Evolutionary conservation across 2,329 filamentous ascomycete species (phyloP).

Genomic region (Paraphaeosphaeria sporulosa): DNA sequence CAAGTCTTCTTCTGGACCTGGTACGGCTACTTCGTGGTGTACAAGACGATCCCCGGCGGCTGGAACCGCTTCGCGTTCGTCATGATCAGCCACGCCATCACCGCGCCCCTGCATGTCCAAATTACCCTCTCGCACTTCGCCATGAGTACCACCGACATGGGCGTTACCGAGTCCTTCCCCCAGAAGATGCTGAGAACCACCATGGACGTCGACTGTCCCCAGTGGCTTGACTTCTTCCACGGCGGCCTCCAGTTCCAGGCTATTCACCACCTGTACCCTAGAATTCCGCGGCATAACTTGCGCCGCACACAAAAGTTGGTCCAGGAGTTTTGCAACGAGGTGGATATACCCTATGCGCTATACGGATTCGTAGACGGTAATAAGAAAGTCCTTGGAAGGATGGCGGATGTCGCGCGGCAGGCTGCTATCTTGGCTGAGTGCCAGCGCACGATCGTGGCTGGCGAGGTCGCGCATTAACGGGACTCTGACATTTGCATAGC

Average conservation of each 20-base stretch:
- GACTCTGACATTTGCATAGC: background rate
- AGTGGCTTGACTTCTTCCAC: slow-evolving; percentile 76
- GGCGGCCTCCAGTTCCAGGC: slow-evolving; percentile 77
- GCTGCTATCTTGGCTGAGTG: slow-evolving; percentile 67
- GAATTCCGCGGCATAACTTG: slow-evolving; percentile 73
- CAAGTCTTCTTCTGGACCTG: slow-evolving; percentile 72
- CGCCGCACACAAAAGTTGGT: slow-evolving; percentile 67
- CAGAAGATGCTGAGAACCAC: slow-evolving; percentile 75
- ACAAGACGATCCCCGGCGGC: slow-evolving; percentile 66
- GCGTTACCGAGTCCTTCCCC: slow-evolving; percentile 70
- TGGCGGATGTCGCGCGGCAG: slow-evolving; percentile 68
- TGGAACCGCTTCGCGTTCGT: slow-evolving; percentile 67
- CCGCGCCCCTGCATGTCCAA: slow-evolving; percentile 74
- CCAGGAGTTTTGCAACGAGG: slow-evolving; percentile 70
- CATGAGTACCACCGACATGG: slow-evolving; percentile 72
- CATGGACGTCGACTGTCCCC: slow-evolving; percentile 76
- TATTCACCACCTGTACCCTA: slow-evolving; percentile 73
- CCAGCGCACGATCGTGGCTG: slow-evolving; percentile 51
- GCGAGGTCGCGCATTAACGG: slow-evolving; percentile 37
- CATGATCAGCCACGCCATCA: slow-evolving; percentile 69
- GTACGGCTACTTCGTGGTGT: slow-evolving; percentile 72
- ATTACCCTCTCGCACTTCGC: slow-evolving; percentile 77
- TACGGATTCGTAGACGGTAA: slow-evolving; percentile 71
- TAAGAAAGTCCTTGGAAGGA: slow-evolving; percentile 60
- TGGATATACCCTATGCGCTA: slow-evolving; percentile 68